Evolutionary conservation across 2,329 filamentous ascomycete species (phyloP).

Genomic region (Ramularia collo-cygni): DNA sequence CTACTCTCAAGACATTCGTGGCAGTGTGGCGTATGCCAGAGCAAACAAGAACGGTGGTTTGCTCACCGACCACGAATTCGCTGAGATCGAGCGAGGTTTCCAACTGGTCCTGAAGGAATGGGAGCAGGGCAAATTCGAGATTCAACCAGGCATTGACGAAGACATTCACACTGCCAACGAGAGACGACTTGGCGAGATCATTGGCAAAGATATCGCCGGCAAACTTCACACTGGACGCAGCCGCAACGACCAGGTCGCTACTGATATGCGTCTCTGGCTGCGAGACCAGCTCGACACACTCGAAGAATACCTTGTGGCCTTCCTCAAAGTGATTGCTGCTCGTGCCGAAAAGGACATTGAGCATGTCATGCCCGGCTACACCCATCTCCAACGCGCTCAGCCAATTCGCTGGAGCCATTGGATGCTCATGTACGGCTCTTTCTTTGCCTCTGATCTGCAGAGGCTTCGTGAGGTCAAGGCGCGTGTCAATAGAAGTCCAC

Average conservation of each 20-base stretch:
- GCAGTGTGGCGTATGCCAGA: conserved; percentile 72
- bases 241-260: conserved; percentile 84
- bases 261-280: conserved; percentile 86
- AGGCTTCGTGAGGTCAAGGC: conserved; percentile 65
- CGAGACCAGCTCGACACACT: conserved; percentile 65
- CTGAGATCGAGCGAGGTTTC: conserved; percentile 66
- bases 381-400: conserved; percentile 75
- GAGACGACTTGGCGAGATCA: conserved; percentile 62
- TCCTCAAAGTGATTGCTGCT: conserved; percentile 61
- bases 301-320: conserved; percentile 59
- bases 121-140: conserved; percentile 38
- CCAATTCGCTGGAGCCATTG: conserved; percentile 78
- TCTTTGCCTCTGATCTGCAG: conserved; percentile 68
- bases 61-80: conserved; percentile 65
- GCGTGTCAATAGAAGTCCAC: conserved; percentile 65
- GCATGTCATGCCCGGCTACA: conserved; percentile 80
- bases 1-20: conserved; percentile 73
- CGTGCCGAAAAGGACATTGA: conserved; percentile 71
- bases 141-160: conserved; percentile 44
- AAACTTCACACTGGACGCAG: conserved; percentile 86
- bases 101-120: conserved; percentile 48
- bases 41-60: conserved; percentile 72
- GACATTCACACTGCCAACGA: conserved; percentile 52
- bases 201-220: conserved; percentile 75
- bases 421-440: conserved; percentile 67